Percentiles rank a stretch among this genome's conserved stretches.
These are phyloP conservation scores for Stachybotrys chartarum DNA, from an alignment of 2,329 filamentous ascomycete genomes.

Conservation along the genomic window DNA sequence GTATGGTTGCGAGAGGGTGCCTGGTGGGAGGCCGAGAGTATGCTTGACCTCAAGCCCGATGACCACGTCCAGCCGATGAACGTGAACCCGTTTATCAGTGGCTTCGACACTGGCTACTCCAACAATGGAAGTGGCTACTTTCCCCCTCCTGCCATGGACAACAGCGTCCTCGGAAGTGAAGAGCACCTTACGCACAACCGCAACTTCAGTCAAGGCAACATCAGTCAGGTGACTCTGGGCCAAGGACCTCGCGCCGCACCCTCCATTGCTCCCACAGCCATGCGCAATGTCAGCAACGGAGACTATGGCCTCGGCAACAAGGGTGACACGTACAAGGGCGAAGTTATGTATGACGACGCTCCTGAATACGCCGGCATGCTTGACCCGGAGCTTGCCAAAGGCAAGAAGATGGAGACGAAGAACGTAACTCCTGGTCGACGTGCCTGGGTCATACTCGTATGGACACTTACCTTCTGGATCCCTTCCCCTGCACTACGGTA, in stretches of 20 bases:
- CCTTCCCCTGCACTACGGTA: constrained; percentile 76
- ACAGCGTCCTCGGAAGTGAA: constrained; percentile 58
- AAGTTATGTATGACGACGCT: constrained; percentile 67
- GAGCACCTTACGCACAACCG: constrained; percentile 64
- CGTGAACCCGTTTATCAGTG: constrained; percentile 35
- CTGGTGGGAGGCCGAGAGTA: constrained; percentile 97
- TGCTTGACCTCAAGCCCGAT: constrained; percentile 80
- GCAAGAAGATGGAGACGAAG: constrained; percentile 68
- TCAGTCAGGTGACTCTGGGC: constrained; percentile 44
- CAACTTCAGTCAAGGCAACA: constrained; percentile 47
- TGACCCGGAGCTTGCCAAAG: constrained; percentile 71
- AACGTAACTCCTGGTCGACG: constrained; percentile 58
- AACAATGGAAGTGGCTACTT: constrained; percentile 65
- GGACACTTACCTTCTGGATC: constrained; percentile 89
- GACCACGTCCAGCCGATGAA: constrained; percentile 35
- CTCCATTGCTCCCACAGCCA: constrained; percentile 54
- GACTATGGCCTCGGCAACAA: constrained; percentile 88
- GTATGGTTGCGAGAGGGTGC: constrained; percentile 92
- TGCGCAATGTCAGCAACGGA: constrained; percentile 53
- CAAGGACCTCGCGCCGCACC: constrained; percentile 36
- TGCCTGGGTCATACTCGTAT: constrained; percentile 75
- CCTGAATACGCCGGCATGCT: constrained; percentile 61
- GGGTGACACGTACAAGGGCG: constrained; percentile 69
- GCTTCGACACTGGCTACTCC: constrained; percentile 67
- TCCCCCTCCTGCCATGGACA: constrained; percentile 50